These are phyloP conservation scores for Eucalyptus pauciflora DNA, from an alignment of 345 rosid species.

Conservation along the genomic window DNA sequence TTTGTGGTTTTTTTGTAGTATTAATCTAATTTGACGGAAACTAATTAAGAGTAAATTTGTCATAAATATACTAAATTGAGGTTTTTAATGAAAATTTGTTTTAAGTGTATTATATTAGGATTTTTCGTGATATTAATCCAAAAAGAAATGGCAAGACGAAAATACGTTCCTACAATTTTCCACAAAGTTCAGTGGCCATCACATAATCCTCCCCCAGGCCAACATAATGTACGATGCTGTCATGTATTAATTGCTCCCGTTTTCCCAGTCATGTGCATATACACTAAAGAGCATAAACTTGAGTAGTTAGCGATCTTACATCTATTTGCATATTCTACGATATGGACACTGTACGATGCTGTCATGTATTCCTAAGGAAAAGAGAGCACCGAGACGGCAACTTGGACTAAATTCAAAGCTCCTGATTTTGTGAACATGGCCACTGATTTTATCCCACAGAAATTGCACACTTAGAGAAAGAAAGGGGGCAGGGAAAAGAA, in stretches of 20 bases:
- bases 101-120: no score
- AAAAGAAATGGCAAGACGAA: background rate
- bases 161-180: background rate
- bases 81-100: no score
- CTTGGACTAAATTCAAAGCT: background rate
- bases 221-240: background rate
- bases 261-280: background rate
- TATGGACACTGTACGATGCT: background rate
- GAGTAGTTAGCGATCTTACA: background rate
- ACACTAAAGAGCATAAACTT: background rate
- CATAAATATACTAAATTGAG: rapidly evolving
- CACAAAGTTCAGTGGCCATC: background rate
- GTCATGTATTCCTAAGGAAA: background rate
- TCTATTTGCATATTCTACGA: background rate
- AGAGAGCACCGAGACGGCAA: background rate
- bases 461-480: background rate
- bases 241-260: background rate
- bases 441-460: background rate
- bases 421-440: background rate
- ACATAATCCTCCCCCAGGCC: background rate
- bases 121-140: no score
- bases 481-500: background rate
- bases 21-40: no score
- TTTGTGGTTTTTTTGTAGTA: no score
- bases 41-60: no score